Percentiles rank a stretch among this genome's conserved stretches.
Evolutionary conservation across 495 filamentous ascomycete genomes (phyloP).

Genomic region (Daldinia loculata): DNA sequence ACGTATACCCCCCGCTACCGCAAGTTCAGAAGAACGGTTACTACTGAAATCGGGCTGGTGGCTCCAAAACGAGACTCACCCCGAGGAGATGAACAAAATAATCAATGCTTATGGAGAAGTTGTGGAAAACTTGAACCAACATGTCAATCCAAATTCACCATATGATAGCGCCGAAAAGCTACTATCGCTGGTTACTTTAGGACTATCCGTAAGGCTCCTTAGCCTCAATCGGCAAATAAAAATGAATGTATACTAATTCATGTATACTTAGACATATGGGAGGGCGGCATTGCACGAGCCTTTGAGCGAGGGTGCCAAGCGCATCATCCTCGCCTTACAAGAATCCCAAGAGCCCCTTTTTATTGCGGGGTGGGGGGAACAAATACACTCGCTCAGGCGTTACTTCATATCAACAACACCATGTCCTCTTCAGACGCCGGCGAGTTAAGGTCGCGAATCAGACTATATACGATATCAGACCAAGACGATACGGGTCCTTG

Average conservation of each 20-base stretch:
- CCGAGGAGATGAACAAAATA: neutral
- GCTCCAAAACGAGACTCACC: conserved; percentile 4
- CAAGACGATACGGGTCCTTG: neutral
- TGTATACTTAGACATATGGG: neutral
- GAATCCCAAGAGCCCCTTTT: conserved; percentile 16
- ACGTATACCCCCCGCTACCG: too few species aligned
- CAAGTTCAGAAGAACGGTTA: too few species aligned
- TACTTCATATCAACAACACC: conserved; percentile 16
- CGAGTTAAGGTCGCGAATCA: neutral
- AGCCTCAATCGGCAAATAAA: neutral
- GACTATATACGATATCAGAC: neutral
- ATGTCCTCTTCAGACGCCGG: conserved; percentile 9
- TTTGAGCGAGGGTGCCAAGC: conserved; percentile 14
- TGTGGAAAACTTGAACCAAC: neutral
- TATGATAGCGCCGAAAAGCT: neutral
- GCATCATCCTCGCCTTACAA: conserved; percentile 8
- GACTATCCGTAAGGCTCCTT: neutral
- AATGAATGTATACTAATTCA: neutral
- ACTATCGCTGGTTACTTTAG: neutral
- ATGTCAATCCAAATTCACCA: neutral
- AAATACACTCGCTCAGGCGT: conserved; percentile 15
- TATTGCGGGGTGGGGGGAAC: conserved; percentile 16
- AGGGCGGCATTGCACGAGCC: neutral
- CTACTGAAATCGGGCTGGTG: neutral
- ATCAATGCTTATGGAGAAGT: neutral